These are phyloP conservation scores for Tulasnella sp. DNA, from an alignment of 768 basidiomycete genomes.

Conservation along the genomic window DNA sequence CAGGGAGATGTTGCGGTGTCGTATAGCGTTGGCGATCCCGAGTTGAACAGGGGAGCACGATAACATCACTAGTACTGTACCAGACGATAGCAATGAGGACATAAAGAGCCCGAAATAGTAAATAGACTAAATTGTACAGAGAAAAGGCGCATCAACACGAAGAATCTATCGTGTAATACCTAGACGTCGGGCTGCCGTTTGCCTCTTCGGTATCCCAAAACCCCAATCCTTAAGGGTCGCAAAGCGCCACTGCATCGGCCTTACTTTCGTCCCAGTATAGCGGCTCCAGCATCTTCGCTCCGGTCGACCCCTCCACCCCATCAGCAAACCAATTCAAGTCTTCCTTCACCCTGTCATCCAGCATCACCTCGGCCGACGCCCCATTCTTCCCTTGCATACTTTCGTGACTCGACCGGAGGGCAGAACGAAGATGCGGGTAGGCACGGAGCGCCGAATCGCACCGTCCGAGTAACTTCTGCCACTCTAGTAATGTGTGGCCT, in stretches of 20 bases:
- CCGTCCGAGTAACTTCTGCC: conserved; percentile 30
- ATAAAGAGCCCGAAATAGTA: no score
- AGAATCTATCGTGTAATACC: no score
- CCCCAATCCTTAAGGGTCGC: conserved; percentile 10
- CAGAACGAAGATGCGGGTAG: conserved; percentile 30
- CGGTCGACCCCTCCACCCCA: conserved; percentile 21
- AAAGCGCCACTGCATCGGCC: conserved; percentile 5
- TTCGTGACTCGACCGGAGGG: conserved; percentile 27
- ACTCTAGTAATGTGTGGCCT: conserved; percentile 20
- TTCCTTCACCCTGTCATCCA: conserved; percentile 24
- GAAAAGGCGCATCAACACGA: no score
- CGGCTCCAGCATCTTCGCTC: conserved; percentile 22
- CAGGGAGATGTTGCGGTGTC: no score
- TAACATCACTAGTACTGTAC: no score
- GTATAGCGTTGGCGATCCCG: no score
- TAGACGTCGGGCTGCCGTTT: no score
- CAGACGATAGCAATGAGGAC: no score
- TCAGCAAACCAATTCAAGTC: conserved; percentile 30
- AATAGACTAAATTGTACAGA: no score
- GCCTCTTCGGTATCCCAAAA: no score
- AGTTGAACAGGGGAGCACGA: no score
- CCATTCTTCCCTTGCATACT: conserved; percentile 28
- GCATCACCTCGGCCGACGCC: conserved; percentile 19
- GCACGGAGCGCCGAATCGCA: conserved; percentile 35
- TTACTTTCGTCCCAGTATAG: conserved; percentile 17